Evolutionary conservation across 106 monocot species (phyloP).

Genomic region (Dendrobium officinale): DNA sequence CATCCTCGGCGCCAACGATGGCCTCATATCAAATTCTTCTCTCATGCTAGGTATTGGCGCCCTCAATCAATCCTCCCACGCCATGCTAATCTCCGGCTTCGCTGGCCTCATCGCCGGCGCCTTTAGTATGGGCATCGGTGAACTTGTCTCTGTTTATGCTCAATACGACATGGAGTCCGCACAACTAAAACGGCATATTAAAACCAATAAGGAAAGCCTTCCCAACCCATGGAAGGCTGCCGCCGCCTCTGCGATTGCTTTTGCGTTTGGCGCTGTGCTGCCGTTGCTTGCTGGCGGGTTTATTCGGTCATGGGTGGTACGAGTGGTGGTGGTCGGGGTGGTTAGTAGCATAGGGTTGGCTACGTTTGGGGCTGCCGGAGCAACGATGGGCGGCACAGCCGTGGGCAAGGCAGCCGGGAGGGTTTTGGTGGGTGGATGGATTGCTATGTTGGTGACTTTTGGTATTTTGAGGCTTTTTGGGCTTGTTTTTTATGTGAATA

Average conservation of each 20-base stretch:
- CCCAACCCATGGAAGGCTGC: conserved; percentile 35
- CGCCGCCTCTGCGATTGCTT: conserved; percentile 33
- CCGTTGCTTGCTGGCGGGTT: conserved; percentile 36
- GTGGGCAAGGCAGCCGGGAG: conserved; percentile 18
- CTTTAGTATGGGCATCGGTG: conserved; percentile 83
- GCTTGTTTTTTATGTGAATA: not conserved
- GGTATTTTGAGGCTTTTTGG: conserved; percentile 10
- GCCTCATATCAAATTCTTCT: conserved; percentile 62
- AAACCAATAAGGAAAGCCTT: conserved; percentile 8
- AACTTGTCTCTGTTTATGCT: conserved; percentile 58
- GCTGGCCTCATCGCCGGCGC: conserved; percentile 71
- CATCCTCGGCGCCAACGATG: conserved; percentile 75
- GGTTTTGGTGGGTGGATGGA: conserved; percentile 35
- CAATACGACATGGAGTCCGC: conserved; percentile 52
- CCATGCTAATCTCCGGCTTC: conserved; percentile 58
- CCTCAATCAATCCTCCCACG: conserved; percentile 16
- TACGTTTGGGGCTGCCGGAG: conserved; percentile 28
- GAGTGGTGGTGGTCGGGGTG: conserved; percentile 20
- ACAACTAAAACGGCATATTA: not conserved
- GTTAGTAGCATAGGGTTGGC: conserved; percentile 27
- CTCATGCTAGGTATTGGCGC: conserved; percentile 78
- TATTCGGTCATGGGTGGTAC: conserved; percentile 12
- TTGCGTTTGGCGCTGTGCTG: conserved; percentile 24
- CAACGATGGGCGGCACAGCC: conserved; percentile 21
- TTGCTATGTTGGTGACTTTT: conserved; percentile 26